Percentiles rank a stretch among this genome's conserved stretches.
Evolutionary conservation across 163 green algal genomes (phyloP).

Genomic region (Scenedesmus sp.): DNA sequence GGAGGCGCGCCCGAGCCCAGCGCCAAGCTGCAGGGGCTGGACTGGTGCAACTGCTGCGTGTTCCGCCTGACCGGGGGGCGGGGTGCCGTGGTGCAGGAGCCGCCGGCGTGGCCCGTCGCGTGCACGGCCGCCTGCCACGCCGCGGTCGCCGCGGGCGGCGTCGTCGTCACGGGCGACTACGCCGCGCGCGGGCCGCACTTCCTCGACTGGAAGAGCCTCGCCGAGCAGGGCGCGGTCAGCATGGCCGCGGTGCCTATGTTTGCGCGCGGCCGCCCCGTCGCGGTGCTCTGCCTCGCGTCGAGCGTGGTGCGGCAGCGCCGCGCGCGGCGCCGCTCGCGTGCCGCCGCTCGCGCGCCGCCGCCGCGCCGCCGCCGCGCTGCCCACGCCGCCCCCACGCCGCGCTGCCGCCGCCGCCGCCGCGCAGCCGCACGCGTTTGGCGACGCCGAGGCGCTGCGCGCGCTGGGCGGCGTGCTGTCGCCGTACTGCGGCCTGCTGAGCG

Average conservation of each 20-base stretch:
- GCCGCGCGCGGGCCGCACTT: slow-evolving; percentile 63
- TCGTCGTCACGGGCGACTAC: slow-evolving; percentile 55
- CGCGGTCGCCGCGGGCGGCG: slow-evolving; percentile 21
- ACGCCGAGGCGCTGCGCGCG: slow-evolving; percentile 36
- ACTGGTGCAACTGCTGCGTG: slow-evolving; percentile 64
- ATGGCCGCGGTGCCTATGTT: slow-evolving; percentile 67
- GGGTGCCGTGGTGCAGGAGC: slow-evolving; percentile 48
- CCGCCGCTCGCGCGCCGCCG: neutral
- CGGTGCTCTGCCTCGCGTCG: slow-evolving; percentile 65
- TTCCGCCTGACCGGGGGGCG: slow-evolving; percentile 47
- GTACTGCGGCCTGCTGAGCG: slow-evolving; percentile 55
- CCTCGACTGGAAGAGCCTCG: slow-evolving; percentile 64
- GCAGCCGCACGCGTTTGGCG: slow-evolving; percentile 40
- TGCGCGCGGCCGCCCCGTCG: slow-evolving; percentile 57
- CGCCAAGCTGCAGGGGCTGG: slow-evolving; percentile 6
- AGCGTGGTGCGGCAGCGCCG: slow-evolving; percentile 6
- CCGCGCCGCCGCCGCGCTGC: neutral
- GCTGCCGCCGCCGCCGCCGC: too few relatives aligned
- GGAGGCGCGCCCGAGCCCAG: neutral
- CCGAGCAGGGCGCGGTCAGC: slow-evolving; percentile 51
- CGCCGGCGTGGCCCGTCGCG: slow-evolving; percentile 48
- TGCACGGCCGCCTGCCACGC: slow-evolving; percentile 53
- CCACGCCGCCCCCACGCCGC: neutral
- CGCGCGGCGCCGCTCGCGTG: neutral
- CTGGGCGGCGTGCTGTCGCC: slow-evolving; percentile 59